A percentile compares a stretch with the other conserved stretches of the same genome.
Conservation (phyloP, 78 protist species). For the Dictyostelium firmibasis region DNA sequence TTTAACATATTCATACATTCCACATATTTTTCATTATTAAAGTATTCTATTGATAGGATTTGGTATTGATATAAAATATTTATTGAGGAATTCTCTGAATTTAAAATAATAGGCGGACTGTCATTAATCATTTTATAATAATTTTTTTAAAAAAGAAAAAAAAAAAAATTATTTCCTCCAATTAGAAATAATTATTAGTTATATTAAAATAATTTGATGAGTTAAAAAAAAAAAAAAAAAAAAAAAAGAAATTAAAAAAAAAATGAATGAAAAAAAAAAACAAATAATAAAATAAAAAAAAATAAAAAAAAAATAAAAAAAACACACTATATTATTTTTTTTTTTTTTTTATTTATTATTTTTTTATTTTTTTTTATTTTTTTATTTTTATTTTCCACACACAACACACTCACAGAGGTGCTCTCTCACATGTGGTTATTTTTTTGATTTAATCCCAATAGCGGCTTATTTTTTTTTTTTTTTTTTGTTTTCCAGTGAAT, state of each 20-base stretch:
- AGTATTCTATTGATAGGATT: neutral
- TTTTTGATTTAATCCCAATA: no score
- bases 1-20: constrained; percentile 15
- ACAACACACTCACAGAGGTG: neutral
- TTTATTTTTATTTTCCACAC: neutral
- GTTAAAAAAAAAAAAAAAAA: neutral
- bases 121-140: neutral
- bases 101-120: neutral
- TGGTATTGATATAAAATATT: neutral
- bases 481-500: neutral
- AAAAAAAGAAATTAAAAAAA: neutral
- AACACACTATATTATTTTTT: neutral
- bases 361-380: no score
- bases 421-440: neutral
- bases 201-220: neutral
- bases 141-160: neutral
- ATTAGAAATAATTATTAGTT: neutral
- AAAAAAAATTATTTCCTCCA: neutral
- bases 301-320: neutral
- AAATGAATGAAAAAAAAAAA: neutral
- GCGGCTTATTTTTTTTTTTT: no score
- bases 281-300: neutral
- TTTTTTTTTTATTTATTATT: no score
- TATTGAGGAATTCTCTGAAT: neutral
- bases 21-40: constrained; percentile 19